A percentile compares a stretch with the other conserved stretches of the same genome.
Evolutionary conservation across 1,284 basidiomycete species (phyloP).

Genomic region (Cutaneotrichosporon mucoides): DNA sequence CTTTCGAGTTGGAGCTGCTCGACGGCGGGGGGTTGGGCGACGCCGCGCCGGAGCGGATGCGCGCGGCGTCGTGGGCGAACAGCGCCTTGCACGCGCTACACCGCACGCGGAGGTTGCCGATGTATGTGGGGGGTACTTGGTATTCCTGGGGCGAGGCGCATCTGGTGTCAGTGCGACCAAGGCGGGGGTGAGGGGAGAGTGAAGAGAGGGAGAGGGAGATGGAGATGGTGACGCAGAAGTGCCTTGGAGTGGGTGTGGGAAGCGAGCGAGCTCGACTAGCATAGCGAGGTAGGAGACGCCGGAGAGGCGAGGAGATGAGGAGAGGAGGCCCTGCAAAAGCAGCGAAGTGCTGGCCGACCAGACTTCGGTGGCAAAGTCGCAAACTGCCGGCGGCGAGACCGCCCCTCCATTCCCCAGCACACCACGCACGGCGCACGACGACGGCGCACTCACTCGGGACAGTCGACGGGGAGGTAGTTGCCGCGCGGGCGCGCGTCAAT

Average conservation of each 20-base stretch:
- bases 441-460: slow-evolving; percentile 39
- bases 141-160: slow-evolving; percentile 70
- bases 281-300: too few relatives aligned
- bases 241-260: background rate
- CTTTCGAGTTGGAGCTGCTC: slow-evolving; percentile 33
- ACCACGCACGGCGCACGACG: too few relatives aligned
- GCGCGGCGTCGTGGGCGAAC: slow-evolving; percentile 35
- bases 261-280: too few relatives aligned
- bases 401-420: too few relatives aligned
- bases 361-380: too few relatives aligned
- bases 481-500: slow-evolving; percentile 46
- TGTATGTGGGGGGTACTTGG: slow-evolving; percentile 61
- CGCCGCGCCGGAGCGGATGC: background rate
- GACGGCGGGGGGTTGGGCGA: slow-evolving; percentile 2
- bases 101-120: slow-evolving; percentile 63
- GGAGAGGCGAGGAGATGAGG: too few relatives aligned
- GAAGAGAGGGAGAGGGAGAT: background rate
- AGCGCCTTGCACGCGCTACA: slow-evolving; percentile 58
- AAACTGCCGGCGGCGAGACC: too few relatives aligned
- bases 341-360: too few relatives aligned
- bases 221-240: too few relatives aligned
- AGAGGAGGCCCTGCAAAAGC: too few relatives aligned
- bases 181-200: background rate
- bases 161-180: slow-evolving; percentile 15
- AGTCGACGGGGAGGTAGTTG: slow-evolving; percentile 41